Percentiles rank a stretch among this genome's conserved stretches.
Evolutionary conservation across 2,329 filamentous ascomycete species (phyloP).

Genomic region (Didymella exigua): DNA sequence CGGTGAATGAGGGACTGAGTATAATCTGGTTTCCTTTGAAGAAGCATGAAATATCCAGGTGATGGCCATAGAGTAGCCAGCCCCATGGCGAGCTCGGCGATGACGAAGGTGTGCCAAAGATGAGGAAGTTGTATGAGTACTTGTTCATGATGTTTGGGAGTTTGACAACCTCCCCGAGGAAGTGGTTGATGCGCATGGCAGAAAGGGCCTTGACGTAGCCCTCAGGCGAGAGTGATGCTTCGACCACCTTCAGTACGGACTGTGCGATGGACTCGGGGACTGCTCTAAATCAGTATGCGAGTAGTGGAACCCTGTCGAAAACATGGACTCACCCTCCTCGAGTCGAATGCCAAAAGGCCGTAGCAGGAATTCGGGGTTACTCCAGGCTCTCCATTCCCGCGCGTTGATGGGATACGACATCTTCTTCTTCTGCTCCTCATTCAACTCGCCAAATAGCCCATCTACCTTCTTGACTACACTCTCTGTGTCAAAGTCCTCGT

Average conservation of each 20-base stretch:
- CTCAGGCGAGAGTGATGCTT: conserved; percentile 67
- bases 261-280: conserved; percentile 39
- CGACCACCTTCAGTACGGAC: conserved; percentile 62
- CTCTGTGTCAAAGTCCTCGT: conserved; percentile 67
- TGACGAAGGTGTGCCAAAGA: conserved; percentile 68
- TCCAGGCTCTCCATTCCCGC: conserved; percentile 73
- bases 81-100: conserved; percentile 66
- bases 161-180: conserved; percentile 71
- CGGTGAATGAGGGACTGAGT: conserved; percentile 76
- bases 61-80: conserved; percentile 77
- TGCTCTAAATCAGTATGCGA: conserved; percentile 19
- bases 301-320: background rate
- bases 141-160: conserved; percentile 71
- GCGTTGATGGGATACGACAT: conserved; percentile 69
- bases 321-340: conserved; percentile 58
- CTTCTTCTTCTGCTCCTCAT: conserved; percentile 55
- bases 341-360: conserved; percentile 72
- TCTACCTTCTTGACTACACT: conserved; percentile 61
- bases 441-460: conserved; percentile 54
- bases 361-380: conserved; percentile 75
- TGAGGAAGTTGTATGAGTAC: conserved; percentile 75
- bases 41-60: conserved; percentile 75
- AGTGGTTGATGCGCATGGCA: conserved; percentile 77
- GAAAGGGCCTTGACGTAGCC: conserved; percentile 72
- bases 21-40: conserved; percentile 69